Evolutionary conservation across 2,329 filamentous ascomycete species (phyloP), one percentile per base, ranked within the genome.

Genomic region (Talaromyces sp.): DNA sequence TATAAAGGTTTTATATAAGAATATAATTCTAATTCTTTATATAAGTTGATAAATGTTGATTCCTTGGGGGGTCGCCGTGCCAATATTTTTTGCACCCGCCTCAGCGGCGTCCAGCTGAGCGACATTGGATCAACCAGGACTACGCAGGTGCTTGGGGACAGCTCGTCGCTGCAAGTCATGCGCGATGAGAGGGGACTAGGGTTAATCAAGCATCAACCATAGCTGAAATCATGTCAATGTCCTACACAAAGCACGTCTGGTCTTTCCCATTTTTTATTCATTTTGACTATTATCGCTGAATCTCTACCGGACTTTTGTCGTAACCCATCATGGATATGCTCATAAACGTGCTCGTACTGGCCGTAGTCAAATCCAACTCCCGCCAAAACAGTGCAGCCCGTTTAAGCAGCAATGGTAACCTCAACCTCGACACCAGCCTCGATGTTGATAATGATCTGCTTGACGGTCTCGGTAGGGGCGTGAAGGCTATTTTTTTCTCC

Each of bases 381-480:
- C 30, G 10, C 9, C 60, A 67, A 44, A 65, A 62, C 25, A 15
- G 58, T 39, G 44, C 10, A 60, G 30, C 27, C 44, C 66, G 4
- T 73, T 74, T 80, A 82, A 69, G 79, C 79, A 69, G 80, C 80
- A 73, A 82, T 81, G 66, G 80, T 81, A 66, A 81, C 79, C 74
- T 81, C 79, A 70, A 81, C 79, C 75, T 81, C 79, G 70, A 81
- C 79, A 74, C 79, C 79, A 62, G 79, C 79, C 75, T 81, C 80
- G 69, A 82, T 81, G 73, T 81, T 81, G 71, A 81, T 80, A 70
- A 82, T 81, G 75, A 82, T 80, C 75, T 80, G 77, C 75, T 82
- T 81, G 65, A 82, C 78, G 57, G 78, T 80, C 88, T 99, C 95
- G 75, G 95, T 99, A 66, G 95, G 95, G 73, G 95, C 95, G 83